phyloP scores from a whole-genome alignment of 2,329 filamentous ascomycete genomes.

The Pestalotiopsis sp. region DNA sequence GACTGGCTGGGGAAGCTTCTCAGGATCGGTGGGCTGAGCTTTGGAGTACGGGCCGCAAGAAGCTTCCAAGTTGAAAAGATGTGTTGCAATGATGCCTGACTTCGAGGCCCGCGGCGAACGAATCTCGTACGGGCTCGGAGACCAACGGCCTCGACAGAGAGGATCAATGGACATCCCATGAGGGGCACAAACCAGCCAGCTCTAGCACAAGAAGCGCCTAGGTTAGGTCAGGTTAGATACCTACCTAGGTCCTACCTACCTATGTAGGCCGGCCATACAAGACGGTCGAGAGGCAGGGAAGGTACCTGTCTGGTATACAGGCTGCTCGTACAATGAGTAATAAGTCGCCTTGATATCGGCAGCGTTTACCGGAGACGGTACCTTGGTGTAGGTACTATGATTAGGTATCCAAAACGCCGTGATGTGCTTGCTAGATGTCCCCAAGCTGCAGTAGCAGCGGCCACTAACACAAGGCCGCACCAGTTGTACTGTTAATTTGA shows the following conservation, averaged over 20 bases:
- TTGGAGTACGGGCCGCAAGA: conserved; percentile 12
- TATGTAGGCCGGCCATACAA: not conserved
- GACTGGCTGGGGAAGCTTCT: conserved; percentile 20
- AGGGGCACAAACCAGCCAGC: not conserved
- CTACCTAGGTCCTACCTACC: not conserved
- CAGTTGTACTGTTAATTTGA: not conserved
- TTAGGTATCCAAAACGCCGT: not conserved
- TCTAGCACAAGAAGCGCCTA: not conserved
- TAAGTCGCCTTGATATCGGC: not conserved
- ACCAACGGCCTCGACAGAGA: not conserved
- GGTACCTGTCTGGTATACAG: not conserved
- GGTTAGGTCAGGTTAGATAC: not conserved
- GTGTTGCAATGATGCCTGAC: conserved; percentile 3
- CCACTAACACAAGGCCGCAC: not conserved
- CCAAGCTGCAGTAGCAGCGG: conserved; percentile 1
- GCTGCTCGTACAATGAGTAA: not conserved
- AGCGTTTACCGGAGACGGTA: not conserved
- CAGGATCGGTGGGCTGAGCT: not conserved
- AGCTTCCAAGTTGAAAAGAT: conserved; percentile 8
- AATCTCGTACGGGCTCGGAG: not conserved
- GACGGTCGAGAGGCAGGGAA: not conserved
- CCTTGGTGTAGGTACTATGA: not conserved
- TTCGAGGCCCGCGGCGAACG: not conserved
- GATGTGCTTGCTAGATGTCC: conserved; percentile 1
- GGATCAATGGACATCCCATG: not conserved